Conservation (phyloP, 2,329 filamentous ascomycete species). For the Pseudocercospora fuligena region DNA sequence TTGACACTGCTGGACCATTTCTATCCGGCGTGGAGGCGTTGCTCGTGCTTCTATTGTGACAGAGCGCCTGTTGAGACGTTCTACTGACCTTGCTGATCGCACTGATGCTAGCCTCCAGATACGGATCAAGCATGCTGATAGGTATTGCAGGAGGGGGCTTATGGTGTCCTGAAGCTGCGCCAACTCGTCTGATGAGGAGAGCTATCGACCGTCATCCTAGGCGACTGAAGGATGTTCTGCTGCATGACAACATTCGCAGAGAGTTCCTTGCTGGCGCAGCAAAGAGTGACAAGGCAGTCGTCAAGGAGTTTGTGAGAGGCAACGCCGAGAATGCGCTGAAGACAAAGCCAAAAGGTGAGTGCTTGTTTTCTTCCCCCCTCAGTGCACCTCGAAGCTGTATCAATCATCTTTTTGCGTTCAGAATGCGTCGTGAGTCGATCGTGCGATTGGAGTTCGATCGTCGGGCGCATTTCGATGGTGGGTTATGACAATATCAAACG, state of each 20-base stretch:
- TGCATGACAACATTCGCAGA: conserved; percentile 63
- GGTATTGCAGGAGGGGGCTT: conserved; percentile 69
- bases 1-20: background rate
- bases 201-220: conserved; percentile 76
- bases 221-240: conserved; percentile 71
- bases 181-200: conserved; percentile 69
- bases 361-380: background rate
- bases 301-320: conserved; percentile 64
- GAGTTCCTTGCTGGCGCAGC: conserved; percentile 61
- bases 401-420: background rate
- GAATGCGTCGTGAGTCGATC: background rate
- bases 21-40: background rate
- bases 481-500: background rate
- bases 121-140: background rate
- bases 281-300: conserved; percentile 56
- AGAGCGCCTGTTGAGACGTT: background rate
- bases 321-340: conserved; percentile 81
- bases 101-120: background rate
- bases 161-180: conserved; percentile 74
- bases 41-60: background rate
- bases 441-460: background rate
- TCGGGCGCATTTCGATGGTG: background rate
- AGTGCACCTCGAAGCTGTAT: background rate
- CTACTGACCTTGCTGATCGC: background rate
- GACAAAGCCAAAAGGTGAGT: conserved; percentile 78